These are phyloP conservation scores for Wickerhamiella spandovensis DNA, from an alignment of 805 yeast species.

Conservation along the genomic window DNA sequence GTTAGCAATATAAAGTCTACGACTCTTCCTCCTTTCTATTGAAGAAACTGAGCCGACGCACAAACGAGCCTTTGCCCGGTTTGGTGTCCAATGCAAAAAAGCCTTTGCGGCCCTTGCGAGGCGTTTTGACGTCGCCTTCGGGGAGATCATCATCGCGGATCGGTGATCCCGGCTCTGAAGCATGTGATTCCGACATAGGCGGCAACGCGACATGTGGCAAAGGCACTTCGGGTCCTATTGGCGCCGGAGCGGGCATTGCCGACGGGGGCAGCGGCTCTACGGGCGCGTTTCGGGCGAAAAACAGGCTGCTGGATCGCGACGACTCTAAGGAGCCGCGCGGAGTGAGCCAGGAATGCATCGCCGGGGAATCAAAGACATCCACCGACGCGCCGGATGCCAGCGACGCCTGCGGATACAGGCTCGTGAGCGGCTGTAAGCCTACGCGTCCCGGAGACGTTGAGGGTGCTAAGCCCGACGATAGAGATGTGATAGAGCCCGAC, in stretches of 20 bases:
- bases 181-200: neutral
- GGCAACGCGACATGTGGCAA: neutral
- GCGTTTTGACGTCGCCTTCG: neutral
- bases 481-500: neutral
- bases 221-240: neutral
- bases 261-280: neutral
- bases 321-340: conserved; percentile 1
- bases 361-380: neutral
- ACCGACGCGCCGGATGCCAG: neutral
- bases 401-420: neutral
- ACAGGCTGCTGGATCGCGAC: neutral
- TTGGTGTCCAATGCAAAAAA: neutral
- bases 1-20: neutral
- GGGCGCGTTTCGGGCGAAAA: neutral
- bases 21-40: neutral
- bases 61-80: neutral
- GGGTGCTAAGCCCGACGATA: neutral
- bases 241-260: neutral
- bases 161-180: neutral
- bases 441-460: neutral
- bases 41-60: conserved; percentile 1
- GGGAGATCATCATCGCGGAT: neutral
- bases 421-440: neutral
- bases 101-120: neutral
- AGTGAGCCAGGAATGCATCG: conserved; percentile 1